phyloP scores from a whole-genome alignment of 495 filamentous ascomycete species.

The Lineolata rhizophorae region DNA sequence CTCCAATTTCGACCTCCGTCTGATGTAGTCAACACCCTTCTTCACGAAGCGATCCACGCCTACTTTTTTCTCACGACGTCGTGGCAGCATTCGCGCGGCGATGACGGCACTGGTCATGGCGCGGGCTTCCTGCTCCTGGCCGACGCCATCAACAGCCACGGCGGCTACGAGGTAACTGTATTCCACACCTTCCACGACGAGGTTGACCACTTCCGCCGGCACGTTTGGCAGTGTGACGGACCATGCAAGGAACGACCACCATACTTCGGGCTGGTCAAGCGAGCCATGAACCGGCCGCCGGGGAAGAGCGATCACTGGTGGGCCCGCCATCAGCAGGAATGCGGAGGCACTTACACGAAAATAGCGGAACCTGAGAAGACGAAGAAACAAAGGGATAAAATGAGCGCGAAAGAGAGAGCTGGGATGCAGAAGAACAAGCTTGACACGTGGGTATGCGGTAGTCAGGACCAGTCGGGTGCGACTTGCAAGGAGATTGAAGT shows the following conservation, averaged over 20 bases:
- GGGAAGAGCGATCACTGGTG: constrained; percentile 17
- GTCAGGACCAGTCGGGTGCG: too few relatives aligned
- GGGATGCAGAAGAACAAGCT: constrained; percentile 19
- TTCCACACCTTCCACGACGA: constrained; percentile 19
- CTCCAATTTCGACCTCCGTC: constrained; percentile 16
- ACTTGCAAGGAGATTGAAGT: background rate
- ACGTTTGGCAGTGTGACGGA: constrained; percentile 18
- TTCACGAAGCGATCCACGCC: constrained; percentile 18
- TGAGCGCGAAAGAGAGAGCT: constrained; percentile 14
- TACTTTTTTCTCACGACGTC: constrained; percentile 20
- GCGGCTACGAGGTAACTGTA: constrained; percentile 13
- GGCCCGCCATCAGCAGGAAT: constrained; percentile 13
- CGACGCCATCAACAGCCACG: constrained; percentile 16
- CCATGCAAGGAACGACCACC: constrained; percentile 11
- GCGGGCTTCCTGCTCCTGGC: constrained; percentile 16
- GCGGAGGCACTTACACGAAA: constrained; percentile 16
- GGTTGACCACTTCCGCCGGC: constrained; percentile 17
- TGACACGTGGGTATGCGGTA: constrained; percentile 15
- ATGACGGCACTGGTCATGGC: constrained; percentile 18
- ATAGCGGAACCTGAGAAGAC: constrained; percentile 14
- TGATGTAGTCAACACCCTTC: constrained; percentile 18
- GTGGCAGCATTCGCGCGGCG: constrained; percentile 14
- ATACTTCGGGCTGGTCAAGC: constrained; percentile 18
- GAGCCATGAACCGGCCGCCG: constrained; percentile 16
- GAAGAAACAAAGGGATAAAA: constrained; percentile 11